Evolutionary conservation across 2,329 filamentous ascomycete genomes (phyloP), one percentile per base, ranked within the genome.

Genomic region (Diaporthe vaccinii): DNA sequence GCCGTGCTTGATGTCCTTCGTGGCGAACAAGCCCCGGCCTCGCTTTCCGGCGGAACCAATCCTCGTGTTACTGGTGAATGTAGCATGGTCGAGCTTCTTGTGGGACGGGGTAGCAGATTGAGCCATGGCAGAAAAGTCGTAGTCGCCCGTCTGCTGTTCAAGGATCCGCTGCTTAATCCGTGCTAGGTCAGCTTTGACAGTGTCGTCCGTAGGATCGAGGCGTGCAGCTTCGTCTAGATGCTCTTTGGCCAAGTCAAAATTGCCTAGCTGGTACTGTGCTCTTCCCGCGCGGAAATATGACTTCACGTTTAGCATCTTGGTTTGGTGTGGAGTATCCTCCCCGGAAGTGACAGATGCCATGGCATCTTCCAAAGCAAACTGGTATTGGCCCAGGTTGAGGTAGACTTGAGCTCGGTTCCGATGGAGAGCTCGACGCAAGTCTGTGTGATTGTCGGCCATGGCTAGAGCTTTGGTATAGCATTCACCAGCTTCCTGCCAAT

Each of bases 11-110:
- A 88, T 79, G 57, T 81, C 77, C 22, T 80, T 77, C 0, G 81
- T 80, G 0, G 86, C 85, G 73, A 88, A 87, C 5, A 88, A 78
- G 1, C 86, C 86, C 3, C 82, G 81, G 9, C 86, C 86, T 77
- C 83, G 80, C 25, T 79, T 78, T 0, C 76, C 73, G 6, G 84
- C 84, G 1, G 80, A 74, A 22, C 67, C 76, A 22, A 85, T 76
- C n/a, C 76, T 76, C 0, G 83, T 85, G 51, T 82, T 81, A 1
- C 75, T 59, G 15, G 82, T 75, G 78, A 84, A 85, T 12, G 80
- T 82, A 1, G 80, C 84, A 22, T 76, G 76, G 78, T 84, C 83
- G 2, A 83, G 76, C 41, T 81, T 81, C 5, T 80, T 78, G 41
- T 75, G 71, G 8, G 72, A 65, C 5, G 72, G 67, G 39, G 36